These are phyloP conservation scores for Lippia alba DNA, from an alignment of 305 asterid genomes.

Conservation along the genomic window DNA sequence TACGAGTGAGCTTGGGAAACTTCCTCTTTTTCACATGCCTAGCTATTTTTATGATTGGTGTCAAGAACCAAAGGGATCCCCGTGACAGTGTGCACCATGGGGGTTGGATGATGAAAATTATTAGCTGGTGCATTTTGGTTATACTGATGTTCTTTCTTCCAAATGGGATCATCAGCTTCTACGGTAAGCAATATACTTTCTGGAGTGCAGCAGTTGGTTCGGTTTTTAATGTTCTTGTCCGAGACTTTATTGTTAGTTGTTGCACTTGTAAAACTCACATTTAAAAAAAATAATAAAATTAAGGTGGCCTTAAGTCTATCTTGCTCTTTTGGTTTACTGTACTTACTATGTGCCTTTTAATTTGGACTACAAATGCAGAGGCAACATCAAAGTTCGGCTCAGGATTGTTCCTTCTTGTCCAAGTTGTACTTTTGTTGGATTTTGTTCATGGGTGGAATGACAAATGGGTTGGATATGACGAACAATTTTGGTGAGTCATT, in stretches of 20 bases:
- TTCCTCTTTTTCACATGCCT: slow-evolving; percentile 84
- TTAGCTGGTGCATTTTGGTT: slow-evolving; percentile 88
- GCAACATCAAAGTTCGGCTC: slow-evolving; percentile 87
- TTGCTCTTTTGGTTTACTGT: neutral
- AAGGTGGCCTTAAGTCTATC: neutral
- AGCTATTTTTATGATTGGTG: slow-evolving; percentile 83
- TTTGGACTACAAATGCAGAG: slow-evolving; percentile 63
- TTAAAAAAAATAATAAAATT: neutral
- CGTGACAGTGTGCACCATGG: slow-evolving; percentile 93
- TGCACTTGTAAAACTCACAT: neutral
- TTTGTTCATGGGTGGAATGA: slow-evolving; percentile 95
- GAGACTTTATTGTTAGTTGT: too few species aligned
- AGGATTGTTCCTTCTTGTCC: slow-evolving; percentile 91
- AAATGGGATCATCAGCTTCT: slow-evolving; percentile 83
- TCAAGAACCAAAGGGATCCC: slow-evolving; percentile 89
- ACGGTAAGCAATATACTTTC: slow-evolving; percentile 53
- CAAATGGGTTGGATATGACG: slow-evolving; percentile 96
- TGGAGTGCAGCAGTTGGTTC: too few species aligned
- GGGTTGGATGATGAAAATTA: slow-evolving; percentile 93
- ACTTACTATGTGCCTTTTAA: slow-evolving; percentile 26
- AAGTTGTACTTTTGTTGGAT: slow-evolving; percentile 90
- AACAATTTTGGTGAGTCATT: slow-evolving; percentile 77
- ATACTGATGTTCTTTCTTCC: slow-evolving; percentile 92
- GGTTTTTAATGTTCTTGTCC: too few species aligned
- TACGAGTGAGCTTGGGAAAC: slow-evolving; percentile 96